Evolutionary conservation across 2,329 filamentous ascomycete species (phyloP), one percentile per base, ranked within the genome.

Genomic region (Diaporthe australafricana): DNA sequence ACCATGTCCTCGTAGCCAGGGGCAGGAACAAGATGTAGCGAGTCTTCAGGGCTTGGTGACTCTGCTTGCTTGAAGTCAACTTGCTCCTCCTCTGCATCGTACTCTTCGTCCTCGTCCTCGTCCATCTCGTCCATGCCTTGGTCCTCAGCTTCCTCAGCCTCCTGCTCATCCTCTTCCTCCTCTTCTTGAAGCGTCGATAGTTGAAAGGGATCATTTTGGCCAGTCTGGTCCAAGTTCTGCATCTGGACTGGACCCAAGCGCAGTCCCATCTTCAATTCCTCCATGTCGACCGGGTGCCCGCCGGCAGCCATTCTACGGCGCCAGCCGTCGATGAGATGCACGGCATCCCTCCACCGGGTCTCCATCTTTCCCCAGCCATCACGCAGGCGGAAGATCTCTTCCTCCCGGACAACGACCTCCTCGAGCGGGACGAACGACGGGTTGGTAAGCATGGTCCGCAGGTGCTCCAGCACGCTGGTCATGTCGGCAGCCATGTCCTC

Each of bases 321-420:
- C 96, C 96, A 98, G 42, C 93, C 91, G 75, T 98, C 94, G 85
- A 99, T 97, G 83, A 99, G 90, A 45, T 90, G 88, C 16, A 98
- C 91, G 1, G 96, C 94, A 79, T 98, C 96, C 75, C 91, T 92
- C 94, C 96, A 98, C 66, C 95, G 90, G 27, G 86, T 88, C 81
- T 98, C 95, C 94, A 98, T 98, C 82, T 93, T 95, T 80, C 97
- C 93, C 92, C 96, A 97, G 20, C 95, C 94, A 70, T 93, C 90
- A 69, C 94, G 91, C 60, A 99, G 86, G 66, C 94, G 89, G 67
- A 89, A 87, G 75, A 99, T 98, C 80, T 98, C 95, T 72, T 97
- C 93, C 75, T 99, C 96, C 69, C 96, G 91, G n/a, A 95, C 84
- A 78, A 97, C 92, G 2, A 99, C 94, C 80, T 98, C 96, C 77